Conservation (phyloP, 352 stramenopile genomes). For the Blastocystis hominis region DNA sequence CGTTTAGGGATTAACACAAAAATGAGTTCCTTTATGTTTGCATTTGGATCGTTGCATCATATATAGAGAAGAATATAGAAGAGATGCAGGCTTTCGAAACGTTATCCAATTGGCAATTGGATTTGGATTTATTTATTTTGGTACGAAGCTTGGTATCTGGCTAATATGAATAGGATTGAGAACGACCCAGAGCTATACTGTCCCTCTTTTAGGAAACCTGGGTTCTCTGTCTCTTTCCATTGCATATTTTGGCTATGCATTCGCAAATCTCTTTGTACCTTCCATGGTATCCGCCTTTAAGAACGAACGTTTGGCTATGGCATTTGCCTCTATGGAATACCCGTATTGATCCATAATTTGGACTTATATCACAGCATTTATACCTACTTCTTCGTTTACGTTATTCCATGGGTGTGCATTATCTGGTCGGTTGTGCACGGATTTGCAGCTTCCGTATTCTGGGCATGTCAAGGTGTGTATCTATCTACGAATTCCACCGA, state of each 20-base stretch:
- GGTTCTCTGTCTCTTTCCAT: constrained; percentile 51
- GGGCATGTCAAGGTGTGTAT: constrained; percentile 55
- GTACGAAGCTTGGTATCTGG: not conserved
- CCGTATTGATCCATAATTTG: not conserved
- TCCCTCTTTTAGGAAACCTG: constrained; percentile 29
- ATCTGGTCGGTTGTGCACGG: constrained; percentile 50
- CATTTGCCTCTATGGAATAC: constrained; percentile 47
- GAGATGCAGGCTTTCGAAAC: constrained; percentile 36
- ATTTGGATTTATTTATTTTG: constrained; percentile 58
- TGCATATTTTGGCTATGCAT: constrained; percentile 55
- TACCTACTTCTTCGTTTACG: constrained; percentile 46
- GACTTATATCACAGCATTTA: constrained; percentile 17
- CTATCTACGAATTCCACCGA: constrained; percentile 39
- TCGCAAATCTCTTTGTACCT: constrained; percentile 56
- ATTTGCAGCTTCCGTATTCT: constrained; percentile 49
- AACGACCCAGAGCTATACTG: constrained; percentile 48
- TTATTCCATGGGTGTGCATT: constrained; percentile 55
- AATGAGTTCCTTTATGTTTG: constrained; percentile 5
- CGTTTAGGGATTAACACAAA: not conserved
- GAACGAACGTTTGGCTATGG: constrained; percentile 45
- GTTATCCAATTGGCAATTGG: constrained; percentile 35
- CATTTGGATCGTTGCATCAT: not conserved
- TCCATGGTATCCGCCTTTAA: constrained; percentile 53
- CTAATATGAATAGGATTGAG: constrained; percentile 22
- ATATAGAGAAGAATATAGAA: constrained; percentile 17